A percentile compares a stretch with the other conserved stretches of the same genome.
Evolutionary conservation across 495 filamentous ascomycete genomes (phyloP).

Genomic region (Aspergillus olivimuriae): DNA sequence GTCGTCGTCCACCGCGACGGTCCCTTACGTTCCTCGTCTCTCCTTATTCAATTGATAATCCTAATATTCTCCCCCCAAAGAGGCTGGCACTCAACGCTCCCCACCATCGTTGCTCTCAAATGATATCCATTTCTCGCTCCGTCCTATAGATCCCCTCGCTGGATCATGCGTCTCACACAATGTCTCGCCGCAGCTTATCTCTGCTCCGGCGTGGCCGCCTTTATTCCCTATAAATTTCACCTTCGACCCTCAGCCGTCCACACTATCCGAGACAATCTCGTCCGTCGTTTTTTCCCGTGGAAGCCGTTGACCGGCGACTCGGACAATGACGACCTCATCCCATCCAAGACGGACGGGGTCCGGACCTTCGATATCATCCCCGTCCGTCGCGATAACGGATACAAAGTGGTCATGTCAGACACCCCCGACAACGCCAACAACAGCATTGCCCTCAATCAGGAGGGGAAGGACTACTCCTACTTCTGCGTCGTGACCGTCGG

Average conservation of each 20-base stretch:
- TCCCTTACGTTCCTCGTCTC: too few relatives aligned
- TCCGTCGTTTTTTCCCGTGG: conserved; percentile 34
- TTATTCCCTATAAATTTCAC: conserved; percentile 16
- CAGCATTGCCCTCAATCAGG: conserved; percentile 64
- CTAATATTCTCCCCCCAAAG: not conserved
- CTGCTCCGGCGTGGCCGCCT: conserved; percentile 12
- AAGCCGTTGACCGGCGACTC: conserved; percentile 10
- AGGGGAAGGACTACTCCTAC: conserved; percentile 73
- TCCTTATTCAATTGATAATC: too few relatives aligned
- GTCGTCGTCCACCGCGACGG: too few relatives aligned
- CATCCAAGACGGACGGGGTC: not conserved
- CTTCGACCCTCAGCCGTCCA: conserved; percentile 5
- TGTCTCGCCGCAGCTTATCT: conserved; percentile 22
- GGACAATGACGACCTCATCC: conserved; percentile 18
- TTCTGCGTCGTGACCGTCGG: conserved; percentile 65
- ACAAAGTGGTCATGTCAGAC: conserved; percentile 49
- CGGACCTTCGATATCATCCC: conserved; percentile 23
- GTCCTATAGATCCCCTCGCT: conserved; percentile 15
- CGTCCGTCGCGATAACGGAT: conserved; percentile 43
- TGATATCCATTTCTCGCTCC: conserved; percentile 6
- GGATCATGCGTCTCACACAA: conserved; percentile 34
- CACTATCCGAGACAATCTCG: not conserved
- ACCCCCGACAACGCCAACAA: conserved; percentile 46
- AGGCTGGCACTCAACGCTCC: not conserved
- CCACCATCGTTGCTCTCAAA: conserved; percentile 8